Base-by-base conservation (phyloP, 2,329 filamentous ascomycete species). In the Dothideomycetidae sp. region DNA sequence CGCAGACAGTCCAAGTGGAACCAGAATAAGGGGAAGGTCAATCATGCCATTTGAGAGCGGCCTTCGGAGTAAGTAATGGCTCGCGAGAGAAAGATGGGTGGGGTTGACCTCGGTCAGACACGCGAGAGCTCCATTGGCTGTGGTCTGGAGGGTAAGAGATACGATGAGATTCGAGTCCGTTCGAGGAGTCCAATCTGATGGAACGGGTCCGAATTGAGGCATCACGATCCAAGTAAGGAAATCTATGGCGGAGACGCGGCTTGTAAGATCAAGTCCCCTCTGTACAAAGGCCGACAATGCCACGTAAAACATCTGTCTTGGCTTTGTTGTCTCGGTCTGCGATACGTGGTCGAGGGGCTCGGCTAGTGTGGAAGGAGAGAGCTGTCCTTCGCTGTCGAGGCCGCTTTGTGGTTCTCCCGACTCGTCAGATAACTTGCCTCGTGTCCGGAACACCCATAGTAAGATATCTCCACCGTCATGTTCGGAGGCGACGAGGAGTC, bases 261-360 rank as follows among this genome's bases (percentile, higher is more conserved):
- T 30, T 12, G 12, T 26, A 10, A 29, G 21, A 9, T 16, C 17
- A 12, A 38, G 18, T 3, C 16, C 18, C 13, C 31, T 19, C 14
- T 14, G 29, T 2, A 32, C 30, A 26, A 15, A 32, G 15, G 36
- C 29, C n/a, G 36, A 21, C 16, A 38, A 38, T n/a, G 36, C 36
- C 11, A 32, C 29, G 12, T 31, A 32, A 12, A 38, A 38, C 7
- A 21, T n/a, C 12, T 26, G 11, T 28, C 18, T 21, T 15, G 3
- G 28, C 15, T 31, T 14, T 23, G 16, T 13, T 32, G 10, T 23
- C 28, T 5, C 35, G 26, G 14, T 29, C 11, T 10, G 16, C 35
- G 12, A 30, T 28, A 13, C 17, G 9, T 4, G 29, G 19, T 7
- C 31, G 15, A 16, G 18, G 26, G 3, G 28, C 26, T 9, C 14